Evolutionary conservation across 2,329 filamentous ascomycete species (phyloP), one percentile per base, ranked within the genome.

Genomic region (Epichloe sp.): DNA sequence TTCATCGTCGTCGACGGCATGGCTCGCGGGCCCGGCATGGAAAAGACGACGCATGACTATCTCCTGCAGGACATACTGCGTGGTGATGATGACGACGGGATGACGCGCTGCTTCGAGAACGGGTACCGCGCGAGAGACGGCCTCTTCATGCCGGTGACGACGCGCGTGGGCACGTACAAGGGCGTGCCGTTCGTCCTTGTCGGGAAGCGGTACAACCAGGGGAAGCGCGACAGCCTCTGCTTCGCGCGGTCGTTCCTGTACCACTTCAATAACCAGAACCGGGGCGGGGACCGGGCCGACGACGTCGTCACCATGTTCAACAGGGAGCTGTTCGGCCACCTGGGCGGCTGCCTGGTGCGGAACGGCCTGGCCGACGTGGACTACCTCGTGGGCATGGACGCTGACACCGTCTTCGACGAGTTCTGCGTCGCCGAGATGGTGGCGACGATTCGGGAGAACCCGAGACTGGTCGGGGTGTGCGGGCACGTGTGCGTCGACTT

Each of bases 1-100:
- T 67, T 76, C 54, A 70, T 75, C 49, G 65, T 75, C 3, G 73
- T 74, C 19, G 72, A 75, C 42, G 73, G 73, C 10, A 68, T 72
- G 36, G 71, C 69, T 5, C 68, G 70, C 14, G 71, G 71, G 0
- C 69, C 69, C 0, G 70, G 71, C 1, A 73, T 72, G 70, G 62
- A 63, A 1, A 74, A 75, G 62, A 73, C 71, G 0, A 75, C 72
- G 0, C 71, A 71, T 42, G 66, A 70, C 1, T 73, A 73, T 50
- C 68, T 76, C 3, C 63, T 70, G 14, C 63, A 76, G 44, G 71
- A 75, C 42, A 73, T 76, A 7, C 63, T 74, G 31, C 31, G 7
- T 10, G 31, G 8, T 1, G 65, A 64, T 4, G 65, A 64, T 6
- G 23, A 64, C 17, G 60, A 62, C 0, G 67, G 65, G 1, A 60